Percentiles rank a stretch among this genome's conserved stretches.
Evolutionary conservation across 1,284 basidiomycete genomes (phyloP).

Genomic region (Leccinum colubrinum): DNA sequence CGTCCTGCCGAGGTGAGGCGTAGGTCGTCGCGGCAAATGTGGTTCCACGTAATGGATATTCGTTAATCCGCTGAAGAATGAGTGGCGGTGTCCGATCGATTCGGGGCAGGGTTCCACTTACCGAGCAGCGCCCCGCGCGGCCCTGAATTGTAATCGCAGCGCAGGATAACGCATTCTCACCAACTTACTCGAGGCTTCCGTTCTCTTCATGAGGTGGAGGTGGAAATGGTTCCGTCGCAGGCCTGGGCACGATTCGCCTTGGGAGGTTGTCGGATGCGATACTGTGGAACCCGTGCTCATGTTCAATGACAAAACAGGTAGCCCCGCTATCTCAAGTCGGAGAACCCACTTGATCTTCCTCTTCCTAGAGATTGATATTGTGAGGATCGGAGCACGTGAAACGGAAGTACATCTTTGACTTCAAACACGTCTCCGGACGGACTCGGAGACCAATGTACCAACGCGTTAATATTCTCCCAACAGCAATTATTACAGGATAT

Average conservation of each 20-base stretch:
- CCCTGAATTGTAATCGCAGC: slow-evolving; percentile 16
- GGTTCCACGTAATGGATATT: not conserved
- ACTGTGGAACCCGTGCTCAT: slow-evolving; percentile 61
- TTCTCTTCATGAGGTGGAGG: slow-evolving; percentile 24
- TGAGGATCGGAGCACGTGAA: slow-evolving; percentile 48
- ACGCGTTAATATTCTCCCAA: slow-evolving; percentile 60
- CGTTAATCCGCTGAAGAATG: slow-evolving; percentile 1
- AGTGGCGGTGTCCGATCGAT: slow-evolving; percentile 22
- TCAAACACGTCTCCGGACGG: slow-evolving; percentile 40
- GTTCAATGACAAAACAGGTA: slow-evolving; percentile 59
- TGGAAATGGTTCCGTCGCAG: slow-evolving; percentile 48
- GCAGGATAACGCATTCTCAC: slow-evolving; percentile 18
- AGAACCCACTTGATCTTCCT: slow-evolving; percentile 8
- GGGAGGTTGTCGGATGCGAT: slow-evolving; percentile 74
- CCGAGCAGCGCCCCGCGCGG: slow-evolving; percentile 10
- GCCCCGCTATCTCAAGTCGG: slow-evolving; percentile 7
- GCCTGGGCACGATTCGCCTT: slow-evolving; percentile 47
- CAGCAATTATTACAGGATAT: slow-evolving; percentile 60
- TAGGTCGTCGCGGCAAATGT: not conserved
- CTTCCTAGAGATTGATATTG: slow-evolving; percentile 56
- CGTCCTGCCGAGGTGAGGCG: not conserved
- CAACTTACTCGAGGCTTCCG: slow-evolving; percentile 11
- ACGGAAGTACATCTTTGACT: slow-evolving; percentile 64
- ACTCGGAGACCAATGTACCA: slow-evolving; percentile 37
- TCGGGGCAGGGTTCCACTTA: slow-evolving; percentile 2